Evolutionary conservation across 2,329 filamentous ascomycete genomes (phyloP), one percentile per base, ranked within the genome.

Genomic region (Aspergillus versicolor): DNA sequence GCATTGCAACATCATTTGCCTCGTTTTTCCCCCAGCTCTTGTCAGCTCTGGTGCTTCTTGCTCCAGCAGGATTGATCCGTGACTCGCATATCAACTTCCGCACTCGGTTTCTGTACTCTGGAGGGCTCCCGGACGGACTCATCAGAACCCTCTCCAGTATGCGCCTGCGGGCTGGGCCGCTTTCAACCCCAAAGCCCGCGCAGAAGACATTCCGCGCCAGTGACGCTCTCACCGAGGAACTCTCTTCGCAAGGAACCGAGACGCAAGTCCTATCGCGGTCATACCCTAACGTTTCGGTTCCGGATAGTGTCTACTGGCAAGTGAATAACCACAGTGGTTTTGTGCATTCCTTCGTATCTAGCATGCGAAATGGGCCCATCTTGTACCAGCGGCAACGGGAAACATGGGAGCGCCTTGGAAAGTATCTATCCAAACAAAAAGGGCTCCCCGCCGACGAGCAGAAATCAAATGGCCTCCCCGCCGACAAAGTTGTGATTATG

Each of bases 41-140:
- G 13, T 81, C 82, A 12, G 84, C 82, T 9, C 79, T 97, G 21
- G 80, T 94, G 11, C 82, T 96, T 5, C 82, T 97, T 42, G 91
- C 91, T 0, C 91, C 92, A 0, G 82, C 87, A 0, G 92, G 92
- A 0, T 79, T 96, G 44, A 84, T 96, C 48, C 82, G 88, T n/a
- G 73, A 77, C 4, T 75, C 77, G 13, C 85, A 88, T 65, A 81
- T 91, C 56, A 81, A 82, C 57, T 82, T 82, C 72, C 79, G 80
- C 60, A 86, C 82, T 65, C 82, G 81, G 53, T 63, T 91, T 19
- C 77, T 91, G 8, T 91, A 91, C 69, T 81, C 79, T 5, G 77
- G 77, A 5, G 82, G 81, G 0, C 66, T 85, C 30, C 88, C 89
- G 0, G 82, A 85, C 58, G 76, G 73, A 46, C 61, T 89, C 7